Base-by-base conservation (phyloP, 2,329 filamentous ascomycete genomes). In the Penicillium sp. region DNA sequence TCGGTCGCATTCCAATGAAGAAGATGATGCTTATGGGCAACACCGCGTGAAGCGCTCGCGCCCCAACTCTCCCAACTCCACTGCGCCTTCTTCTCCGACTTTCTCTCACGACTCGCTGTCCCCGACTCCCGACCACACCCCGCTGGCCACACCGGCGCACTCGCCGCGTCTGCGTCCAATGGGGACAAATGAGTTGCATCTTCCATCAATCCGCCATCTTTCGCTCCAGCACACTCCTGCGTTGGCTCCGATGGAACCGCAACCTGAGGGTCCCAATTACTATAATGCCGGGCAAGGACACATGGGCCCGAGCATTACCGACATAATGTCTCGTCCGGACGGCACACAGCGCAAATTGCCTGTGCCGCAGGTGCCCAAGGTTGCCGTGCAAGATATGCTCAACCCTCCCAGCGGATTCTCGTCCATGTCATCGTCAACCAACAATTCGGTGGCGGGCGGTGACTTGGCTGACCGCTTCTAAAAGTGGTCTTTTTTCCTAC, bases 21-120 rank as follows among this genome's bases (percentile, higher is more conserved):
- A 79, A 26, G 69, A 77, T 38, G 82, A 95, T 52, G 83, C 83
- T 52, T 90, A 89, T 62, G 67, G 71, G n/a, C 43, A 44, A 34
- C 79, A 79, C 33, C 72, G 87, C 60, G 77, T 84, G 16, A 96
- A 96, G 74, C 81, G 88, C 47, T 96, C 90, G 43, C 75, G 90
- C 53, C 90, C 92, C 29, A 92, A 89, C 63, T 95, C 90, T 23
- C 92, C 90, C 36, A 87, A 93, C 67, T 95, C 89, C 6, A 96
- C 90, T 2, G 90, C 90, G 32, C 92, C 92, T 13, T 94, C 90
- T 16, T 96, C 90, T 20, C 90, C 90, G 16, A 95, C 89, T 3
- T 95, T 95, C 64, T 95, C 90, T 2, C 88, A 95, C 67, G 88
- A 95, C 65, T 95, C 90, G 8, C 76, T 90, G 31, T 96, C 90